phyloP scores from a whole-genome alignment of 345 rosid species.

The Carallia brachiata region DNA sequence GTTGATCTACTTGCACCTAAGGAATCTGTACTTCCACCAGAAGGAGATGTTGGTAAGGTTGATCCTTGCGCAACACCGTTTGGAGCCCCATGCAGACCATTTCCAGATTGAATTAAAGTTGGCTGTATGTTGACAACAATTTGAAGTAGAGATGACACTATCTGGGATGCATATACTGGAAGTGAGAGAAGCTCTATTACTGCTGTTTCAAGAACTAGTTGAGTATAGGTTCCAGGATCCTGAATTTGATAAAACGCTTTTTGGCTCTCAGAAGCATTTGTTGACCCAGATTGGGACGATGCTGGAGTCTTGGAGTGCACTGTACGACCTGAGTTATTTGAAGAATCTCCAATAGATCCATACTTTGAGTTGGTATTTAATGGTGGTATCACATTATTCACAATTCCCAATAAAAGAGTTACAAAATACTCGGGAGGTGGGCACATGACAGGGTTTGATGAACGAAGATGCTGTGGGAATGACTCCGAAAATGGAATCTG shows the following conservation, averaged over 20 bases:
- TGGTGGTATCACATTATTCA: slow-evolving; percentile 91
- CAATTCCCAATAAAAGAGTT: slow-evolving; percentile 75
- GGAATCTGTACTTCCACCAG: slow-evolving; percentile 98
- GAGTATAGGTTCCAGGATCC: slow-evolving; percentile 96
- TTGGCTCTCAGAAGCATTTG: slow-evolving; percentile 71
- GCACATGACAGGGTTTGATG: slow-evolving; percentile 61
- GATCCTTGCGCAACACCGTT: slow-evolving; percentile 71
- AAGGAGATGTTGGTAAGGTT: slow-evolving; percentile 83
- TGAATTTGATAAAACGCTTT: slow-evolving; percentile 95
- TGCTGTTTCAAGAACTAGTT: slow-evolving; percentile 90
- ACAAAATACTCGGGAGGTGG: slow-evolving; percentile 95
- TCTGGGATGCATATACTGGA: slow-evolving; percentile 83
- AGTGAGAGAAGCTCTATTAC: slow-evolving; percentile 94
- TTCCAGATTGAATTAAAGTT: slow-evolving; percentile 88
- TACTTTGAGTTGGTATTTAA: slow-evolving; percentile 66
- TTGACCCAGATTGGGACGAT: slow-evolving; percentile 68
- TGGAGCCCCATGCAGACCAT: slow-evolving; percentile 73
- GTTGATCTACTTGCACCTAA: slow-evolving; percentile 79
- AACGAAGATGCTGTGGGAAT: slow-evolving; percentile 75
- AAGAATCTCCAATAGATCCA: slow-evolving; percentile 59
- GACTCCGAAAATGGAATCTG: slow-evolving; percentile 97
- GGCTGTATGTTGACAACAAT: slow-evolving; percentile 89
- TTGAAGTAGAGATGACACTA: slow-evolving; percentile 83
- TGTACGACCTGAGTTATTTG: slow-evolving; percentile 53
- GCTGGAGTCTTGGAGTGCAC: slow-evolving; percentile 62